phyloP scores from a whole-genome alignment of 495 filamentous ascomycete species.

The Rhypophila decipiens region DNA sequence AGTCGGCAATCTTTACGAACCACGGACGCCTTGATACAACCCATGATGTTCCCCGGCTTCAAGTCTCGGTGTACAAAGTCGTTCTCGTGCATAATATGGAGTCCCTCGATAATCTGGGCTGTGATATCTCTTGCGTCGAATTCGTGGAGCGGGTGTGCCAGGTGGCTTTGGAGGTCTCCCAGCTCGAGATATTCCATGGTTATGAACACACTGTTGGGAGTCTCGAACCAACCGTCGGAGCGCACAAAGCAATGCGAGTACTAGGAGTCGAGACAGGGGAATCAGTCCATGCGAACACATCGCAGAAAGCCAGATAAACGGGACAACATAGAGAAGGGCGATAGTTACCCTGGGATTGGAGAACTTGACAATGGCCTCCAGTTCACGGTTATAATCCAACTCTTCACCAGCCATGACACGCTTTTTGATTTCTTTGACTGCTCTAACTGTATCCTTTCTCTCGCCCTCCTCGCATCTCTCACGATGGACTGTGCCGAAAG shows the following conservation, averaged over 20 bases:
- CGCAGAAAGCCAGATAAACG: too few species aligned
- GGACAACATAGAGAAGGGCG: not conserved
- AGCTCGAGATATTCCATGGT: slow-evolving; percentile 37
- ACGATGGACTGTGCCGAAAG: slow-evolving; percentile 9
- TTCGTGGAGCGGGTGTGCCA: slow-evolving; percentile 18
- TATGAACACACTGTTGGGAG: slow-evolving; percentile 25
- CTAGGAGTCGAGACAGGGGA: too few species aligned
- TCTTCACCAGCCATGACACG: not conserved
- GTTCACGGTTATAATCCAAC: slow-evolving; percentile 7
- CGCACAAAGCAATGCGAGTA: slow-evolving; percentile 23
- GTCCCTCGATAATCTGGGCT: slow-evolving; percentile 38
- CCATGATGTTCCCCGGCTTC: slow-evolving; percentile 36
- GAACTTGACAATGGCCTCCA: slow-evolving; percentile 13
- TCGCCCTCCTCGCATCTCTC: slow-evolving; percentile 3
- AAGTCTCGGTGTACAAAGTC: slow-evolving; percentile 46
- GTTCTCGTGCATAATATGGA: slow-evolving; percentile 43
- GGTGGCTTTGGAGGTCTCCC: slow-evolving; percentile 25
- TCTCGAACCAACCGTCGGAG: slow-evolving; percentile 35
- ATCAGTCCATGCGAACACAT: too few species aligned
- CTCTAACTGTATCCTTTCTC: slow-evolving; percentile 1
- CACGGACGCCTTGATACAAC: slow-evolving; percentile 19
- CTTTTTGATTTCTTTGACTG: slow-evolving; percentile 14
- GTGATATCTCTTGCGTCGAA: slow-evolving; percentile 29
- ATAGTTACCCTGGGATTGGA: slow-evolving; percentile 8
- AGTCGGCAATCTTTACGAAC: slow-evolving; percentile 48